Conservation (phyloP, 352 stramenopile species). For the Phytophthora sp. region DNA sequence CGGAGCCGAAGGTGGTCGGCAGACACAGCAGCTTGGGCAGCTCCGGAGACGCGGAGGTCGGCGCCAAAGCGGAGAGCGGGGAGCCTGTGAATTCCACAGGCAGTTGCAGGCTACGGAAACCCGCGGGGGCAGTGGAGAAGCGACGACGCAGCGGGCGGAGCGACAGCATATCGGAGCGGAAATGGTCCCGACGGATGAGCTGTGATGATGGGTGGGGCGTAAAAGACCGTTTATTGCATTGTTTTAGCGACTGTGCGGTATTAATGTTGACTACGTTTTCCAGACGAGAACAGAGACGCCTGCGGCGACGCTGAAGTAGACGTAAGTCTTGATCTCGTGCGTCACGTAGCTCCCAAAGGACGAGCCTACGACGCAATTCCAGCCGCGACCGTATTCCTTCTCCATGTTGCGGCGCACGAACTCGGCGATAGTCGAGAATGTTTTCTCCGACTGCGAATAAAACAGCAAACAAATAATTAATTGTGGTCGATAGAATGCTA, state of each 20-base stretch:
- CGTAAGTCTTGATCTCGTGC: constrained; percentile 96
- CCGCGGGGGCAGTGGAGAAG: constrained; percentile 22
- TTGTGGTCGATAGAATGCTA: too few relatives aligned
- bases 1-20: constrained; percentile 69
- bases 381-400: constrained; percentile 91
- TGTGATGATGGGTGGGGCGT: constrained; percentile 15
- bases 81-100: constrained; percentile 38
- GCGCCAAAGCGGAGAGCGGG: constrained; percentile 53
- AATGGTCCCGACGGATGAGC: too few relatives aligned
- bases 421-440: constrained; percentile 92
- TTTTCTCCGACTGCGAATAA: constrained; percentile 86
- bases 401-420: constrained; percentile 93
- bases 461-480: too few relatives aligned
- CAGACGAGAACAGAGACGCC: constrained; percentile 93
- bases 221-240: constrained; percentile 23
- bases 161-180: constrained; percentile 9
- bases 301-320: constrained; percentile 93
- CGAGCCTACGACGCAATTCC: constrained; percentile 93
- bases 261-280: constrained; percentile 59
- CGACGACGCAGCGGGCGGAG: constrained; percentile 26
- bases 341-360: constrained; percentile 95
- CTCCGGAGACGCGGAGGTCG: constrained; percentile 9
- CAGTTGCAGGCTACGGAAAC: constrained; percentile 46
- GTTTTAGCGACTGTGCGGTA: not conserved
- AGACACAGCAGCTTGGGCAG: constrained; percentile 65